Percentiles rank a stretch among this genome's conserved stretches.
Evolutionary conservation across 176 grass and related monocot genomes (phyloP).

Genomic region (Tillandsia leiboldiana): DNA sequence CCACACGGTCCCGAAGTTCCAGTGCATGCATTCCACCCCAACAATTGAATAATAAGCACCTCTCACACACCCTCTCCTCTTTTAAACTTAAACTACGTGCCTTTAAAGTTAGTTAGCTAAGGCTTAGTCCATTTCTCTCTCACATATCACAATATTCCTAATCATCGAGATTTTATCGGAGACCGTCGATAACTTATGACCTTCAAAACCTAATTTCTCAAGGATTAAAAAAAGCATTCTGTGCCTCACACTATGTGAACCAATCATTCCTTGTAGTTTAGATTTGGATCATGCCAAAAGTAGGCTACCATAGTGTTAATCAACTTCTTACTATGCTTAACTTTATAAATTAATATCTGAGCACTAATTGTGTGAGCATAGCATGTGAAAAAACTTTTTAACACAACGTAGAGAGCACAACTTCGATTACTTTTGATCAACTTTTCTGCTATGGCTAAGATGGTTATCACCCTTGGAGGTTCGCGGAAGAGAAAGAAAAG

Average conservation of each 20-base stretch:
- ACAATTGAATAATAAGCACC: constrained; percentile 30
- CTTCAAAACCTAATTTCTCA: background rate
- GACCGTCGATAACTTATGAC: background rate
- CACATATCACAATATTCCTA: background rate
- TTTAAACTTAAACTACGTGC: constrained; percentile 35
- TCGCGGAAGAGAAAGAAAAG: constrained; percentile 59
- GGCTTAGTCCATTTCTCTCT: constrained; percentile 32
- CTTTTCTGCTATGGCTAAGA: constrained; percentile 38
- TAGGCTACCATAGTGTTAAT: constrained; percentile 17
- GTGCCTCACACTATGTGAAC: constrained; percentile 8
- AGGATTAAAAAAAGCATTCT: constrained; percentile 6
- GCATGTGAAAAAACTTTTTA: constrained; percentile 7
- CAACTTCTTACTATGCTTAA: constrained; percentile 9
- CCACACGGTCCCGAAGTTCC: constrained; percentile 37
- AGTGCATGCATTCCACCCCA: constrained; percentile 40
- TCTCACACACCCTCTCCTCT: constrained; percentile 5
- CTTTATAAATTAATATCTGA: constrained; percentile 25
- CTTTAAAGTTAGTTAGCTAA: constrained; percentile 34
- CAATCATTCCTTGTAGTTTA: constrained; percentile 16
- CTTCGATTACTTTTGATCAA: constrained; percentile 5
- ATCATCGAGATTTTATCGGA: constrained; percentile 4
- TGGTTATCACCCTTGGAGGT: constrained; percentile 45
- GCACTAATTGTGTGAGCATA: constrained; percentile 35
- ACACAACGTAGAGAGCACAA: background rate
- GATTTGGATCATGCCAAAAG: constrained; percentile 47